Evolutionary conservation across 2,329 filamentous ascomycete genomes (phyloP).

Genomic region (Pezicula carpinea): DNA sequence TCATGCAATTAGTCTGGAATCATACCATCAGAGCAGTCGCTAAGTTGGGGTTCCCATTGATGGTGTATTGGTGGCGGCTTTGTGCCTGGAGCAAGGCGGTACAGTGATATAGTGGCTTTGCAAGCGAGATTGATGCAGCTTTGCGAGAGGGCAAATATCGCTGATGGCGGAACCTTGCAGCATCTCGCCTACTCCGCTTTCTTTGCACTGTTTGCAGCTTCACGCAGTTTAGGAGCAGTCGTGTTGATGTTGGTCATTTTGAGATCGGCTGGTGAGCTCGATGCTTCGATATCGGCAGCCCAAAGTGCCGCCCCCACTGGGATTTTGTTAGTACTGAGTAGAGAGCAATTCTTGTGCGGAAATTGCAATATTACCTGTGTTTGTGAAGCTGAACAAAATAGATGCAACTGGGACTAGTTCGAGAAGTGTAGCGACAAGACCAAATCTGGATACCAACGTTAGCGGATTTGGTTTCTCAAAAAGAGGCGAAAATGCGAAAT

Average conservation of each 20-base stretch:
- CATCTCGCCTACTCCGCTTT: neutral
- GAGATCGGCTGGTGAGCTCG: neutral
- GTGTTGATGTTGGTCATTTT: neutral
- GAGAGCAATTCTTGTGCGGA: neutral
- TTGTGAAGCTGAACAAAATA: conserved; percentile 85
- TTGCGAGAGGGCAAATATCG: neutral
- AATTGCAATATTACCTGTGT: conserved; percentile 52
- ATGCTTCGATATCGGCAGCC: conserved; percentile 75
- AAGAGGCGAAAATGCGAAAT: neutral
- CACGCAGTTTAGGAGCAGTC: neutral
- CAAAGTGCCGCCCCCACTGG: conserved; percentile 86
- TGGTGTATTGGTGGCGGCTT: too few relatives aligned
- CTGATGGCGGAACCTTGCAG: neutral
- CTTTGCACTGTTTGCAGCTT: neutral
- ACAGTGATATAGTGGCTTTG: neutral
- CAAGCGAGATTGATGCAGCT: neutral
- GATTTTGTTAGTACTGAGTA: conserved; percentile 1
- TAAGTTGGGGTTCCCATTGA: too few relatives aligned
- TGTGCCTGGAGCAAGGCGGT: neutral
- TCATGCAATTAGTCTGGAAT: too few relatives aligned
- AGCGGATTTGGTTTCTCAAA: neutral
- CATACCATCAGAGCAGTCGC: too few relatives aligned
- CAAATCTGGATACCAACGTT: conserved; percentile 55
- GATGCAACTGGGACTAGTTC: conserved; percentile 82
- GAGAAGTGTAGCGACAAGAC: conserved; percentile 68